Evolutionary conservation across 164 flowering plant genomes (phyloP), one percentile per base, ranked within the genome.

Genomic region (Vitis riparia): DNA sequence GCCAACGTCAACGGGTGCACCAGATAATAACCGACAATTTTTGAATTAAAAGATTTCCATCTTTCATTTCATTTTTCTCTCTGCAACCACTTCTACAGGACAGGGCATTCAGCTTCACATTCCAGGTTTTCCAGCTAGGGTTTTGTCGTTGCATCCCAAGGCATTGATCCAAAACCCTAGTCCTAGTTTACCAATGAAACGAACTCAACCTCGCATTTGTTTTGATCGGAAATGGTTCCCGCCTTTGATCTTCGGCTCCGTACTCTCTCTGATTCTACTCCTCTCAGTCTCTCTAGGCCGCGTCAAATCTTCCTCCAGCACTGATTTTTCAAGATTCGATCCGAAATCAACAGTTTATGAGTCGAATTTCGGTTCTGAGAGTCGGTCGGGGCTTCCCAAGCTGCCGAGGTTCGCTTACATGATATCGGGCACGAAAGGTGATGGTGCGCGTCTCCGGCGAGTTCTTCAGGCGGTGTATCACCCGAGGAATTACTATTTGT

Each of bases 401-500:
- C 62, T 81, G 51, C 97, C 98, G 62, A 81, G 88, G 51, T 75
- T 95, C 11, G 98, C 96, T 9, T 95, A 95, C 76, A 59, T 89
- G 82, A 82, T 95, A 15, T 81, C 98, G n/a, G 98, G 99, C 13
- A 74, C 99, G 11, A 83, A 70, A 29, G 99, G 96, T 9, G 96
- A 93, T 14, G 84, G 68, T 1, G 65, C 51, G 14, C 73, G 83
- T 10, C 29, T 95, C 70, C 76, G 50, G 79, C 75, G 99, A 51
- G 55, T 87, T 9, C 80, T 95, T 9, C 91, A 83, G 73, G 94
- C 91, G 10, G 78, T 80, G 68, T 92, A 95, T 68, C 99, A 95
- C 63, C 99, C 97, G 9, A 69, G 92, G 78, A 95, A 95, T 63
- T 83, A 79, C 75, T 93, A 95, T 30, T 15, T 93, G 61, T 55